These are phyloP conservation scores for Schwanniomyces occidentalis DNA, from an alignment of 805 yeast genomes.

Conservation along the genomic window DNA sequence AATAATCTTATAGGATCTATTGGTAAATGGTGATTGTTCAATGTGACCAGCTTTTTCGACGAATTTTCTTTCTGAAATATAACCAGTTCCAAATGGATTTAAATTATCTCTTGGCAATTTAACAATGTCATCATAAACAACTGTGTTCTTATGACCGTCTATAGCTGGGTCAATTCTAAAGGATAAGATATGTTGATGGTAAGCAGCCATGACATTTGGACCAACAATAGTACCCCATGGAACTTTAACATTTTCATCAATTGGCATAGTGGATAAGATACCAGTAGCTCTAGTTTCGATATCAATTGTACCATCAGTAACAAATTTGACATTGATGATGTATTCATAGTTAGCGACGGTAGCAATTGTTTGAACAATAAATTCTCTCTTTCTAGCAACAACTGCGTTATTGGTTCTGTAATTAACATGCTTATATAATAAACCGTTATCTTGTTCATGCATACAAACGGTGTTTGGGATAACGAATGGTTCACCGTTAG, in stretches of 20 bases:
- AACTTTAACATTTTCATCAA: constrained; percentile 64
- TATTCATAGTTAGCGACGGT: constrained; percentile 87
- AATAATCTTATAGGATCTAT: constrained; percentile 71
- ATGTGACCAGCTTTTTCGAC: constrained; percentile 71
- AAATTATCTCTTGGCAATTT: constrained; percentile 53
- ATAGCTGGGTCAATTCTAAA: constrained; percentile 81
- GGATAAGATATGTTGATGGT: constrained; percentile 79
- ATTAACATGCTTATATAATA: constrained; percentile 76
- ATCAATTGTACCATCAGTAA: constrained; percentile 75
- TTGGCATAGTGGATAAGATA: constrained; percentile 81
- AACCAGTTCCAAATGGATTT: constrained; percentile 73
- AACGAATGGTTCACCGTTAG: constrained; percentile 60
- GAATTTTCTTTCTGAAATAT: constrained; percentile 57
- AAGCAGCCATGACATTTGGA: constrained; percentile 80
- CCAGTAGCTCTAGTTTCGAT: constrained; percentile 86
- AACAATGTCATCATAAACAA: constrained; percentile 66
- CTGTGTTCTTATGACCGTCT: constrained; percentile 79
- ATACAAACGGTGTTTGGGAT: constrained; percentile 73
- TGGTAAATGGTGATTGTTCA: constrained; percentile 75
- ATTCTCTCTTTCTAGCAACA: constrained; percentile 75
- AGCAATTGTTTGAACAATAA: constrained; percentile 76
- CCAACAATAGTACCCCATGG: constrained; percentile 78
- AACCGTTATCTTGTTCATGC: constrained; percentile 79
- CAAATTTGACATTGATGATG: constrained; percentile 68
- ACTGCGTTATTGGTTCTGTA: constrained; percentile 72